These are phyloP conservation scores for Neurospora cerealis DNA, from an alignment of 495 filamentous ascomycete species.

Conservation along the genomic window DNA sequence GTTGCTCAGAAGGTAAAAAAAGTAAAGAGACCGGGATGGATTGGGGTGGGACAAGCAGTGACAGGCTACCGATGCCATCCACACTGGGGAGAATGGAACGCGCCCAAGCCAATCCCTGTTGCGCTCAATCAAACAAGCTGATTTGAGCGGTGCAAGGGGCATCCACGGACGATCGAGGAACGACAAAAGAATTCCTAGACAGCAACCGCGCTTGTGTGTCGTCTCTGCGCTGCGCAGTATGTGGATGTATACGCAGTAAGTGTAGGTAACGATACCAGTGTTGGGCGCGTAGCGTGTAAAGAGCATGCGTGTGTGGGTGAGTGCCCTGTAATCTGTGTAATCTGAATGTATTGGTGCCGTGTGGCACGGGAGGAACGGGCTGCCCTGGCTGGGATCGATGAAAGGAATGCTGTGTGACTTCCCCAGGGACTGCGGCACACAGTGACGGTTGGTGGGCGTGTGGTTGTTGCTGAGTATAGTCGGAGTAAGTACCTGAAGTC, in stretches of 20 bases:
- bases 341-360: not conserved
- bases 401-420: not conserved
- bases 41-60: not conserved
- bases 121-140: not conserved
- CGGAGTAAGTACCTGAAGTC: not conserved
- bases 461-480: not conserved
- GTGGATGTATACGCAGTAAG: no score
- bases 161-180: not conserved
- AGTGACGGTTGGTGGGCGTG: not conserved
- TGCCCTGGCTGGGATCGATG: not conserved
- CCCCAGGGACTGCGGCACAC: not conserved
- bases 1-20: not conserved
- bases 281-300: not conserved
- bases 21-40: not conserved
- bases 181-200: not conserved
- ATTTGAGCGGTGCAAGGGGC: not conserved
- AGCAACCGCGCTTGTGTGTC: not conserved
- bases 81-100: not conserved
- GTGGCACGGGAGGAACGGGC: not conserved
- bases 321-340: not conserved
- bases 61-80: not conserved
- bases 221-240: not conserved
- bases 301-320: not conserved
- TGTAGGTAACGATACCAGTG: not conserved
- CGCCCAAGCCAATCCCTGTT: not conserved